Evolutionary conservation across 225 moss, liverwort and hornwort genomes (phyloP), one percentile per base, ranked within the genome.

Genomic region (Sphagnum tenellum): DNA sequence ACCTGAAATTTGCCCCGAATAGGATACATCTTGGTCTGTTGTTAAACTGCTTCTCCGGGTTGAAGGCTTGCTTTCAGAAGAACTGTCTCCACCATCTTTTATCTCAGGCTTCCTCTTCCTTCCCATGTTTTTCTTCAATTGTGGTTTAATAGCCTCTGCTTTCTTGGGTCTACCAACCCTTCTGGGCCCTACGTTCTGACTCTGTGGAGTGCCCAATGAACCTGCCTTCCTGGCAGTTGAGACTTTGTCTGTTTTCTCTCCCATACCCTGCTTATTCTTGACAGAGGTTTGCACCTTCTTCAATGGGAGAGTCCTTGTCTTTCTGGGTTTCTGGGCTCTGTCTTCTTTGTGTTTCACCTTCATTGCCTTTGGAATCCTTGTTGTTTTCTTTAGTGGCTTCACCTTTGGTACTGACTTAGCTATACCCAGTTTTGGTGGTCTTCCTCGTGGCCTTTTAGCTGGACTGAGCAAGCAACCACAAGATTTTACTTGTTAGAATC

Each of bases 81-180:
- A 77, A 70, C 80, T 80, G 47, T 80, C 80, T 48, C 74, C 83
- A 49, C 77, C 80, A 4, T 73, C 80, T 70, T 83, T 76, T n/a
- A 68, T 64, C 59, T 68, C 72, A 5, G 66, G 65, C 72, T 66
- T 83, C 59, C 69, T 60, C 67, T 73, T 78, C 50, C 57, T 55
- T 9, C 72, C 73, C 62, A 77, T 57, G 51, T 61, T 69, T 4
- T 60, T 49, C 50, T 69, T 69, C 6, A 60, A 6, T 14, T 60
- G 68, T 46, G 61, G 2, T 63, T 72, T 77, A 7, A 62, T 9
- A 0, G 69, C 13, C 9, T 73, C 73, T 9, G 77, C 80, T 69
- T 80, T 84, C 66, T 68, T 72, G 9, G 84, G 84, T 66, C 84
- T 73, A 3, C 84, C 29, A 29, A 29, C 84, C 14, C 84, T 69